Conservation (phyloP, 2,329 filamentous ascomycete genomes). For the Graphilbum fragrans region DNA sequence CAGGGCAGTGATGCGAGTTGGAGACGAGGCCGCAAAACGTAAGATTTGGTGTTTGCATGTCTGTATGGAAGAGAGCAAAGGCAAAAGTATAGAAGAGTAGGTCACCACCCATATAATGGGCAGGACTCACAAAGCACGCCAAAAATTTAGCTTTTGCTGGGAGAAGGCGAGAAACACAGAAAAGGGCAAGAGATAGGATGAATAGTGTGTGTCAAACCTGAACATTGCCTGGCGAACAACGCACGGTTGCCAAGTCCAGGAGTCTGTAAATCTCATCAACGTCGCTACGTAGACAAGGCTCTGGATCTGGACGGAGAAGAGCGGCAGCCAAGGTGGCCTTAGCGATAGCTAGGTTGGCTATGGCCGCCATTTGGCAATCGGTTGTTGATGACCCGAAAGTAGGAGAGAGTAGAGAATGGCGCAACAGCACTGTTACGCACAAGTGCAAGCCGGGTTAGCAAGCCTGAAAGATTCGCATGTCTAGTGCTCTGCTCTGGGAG, state of each 20-base stretch:
- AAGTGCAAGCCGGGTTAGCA: too few relatives aligned
- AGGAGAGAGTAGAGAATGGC: too few relatives aligned
- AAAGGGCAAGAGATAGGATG: background rate
- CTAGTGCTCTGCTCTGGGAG: too few relatives aligned
- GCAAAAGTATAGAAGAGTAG: too few relatives aligned
- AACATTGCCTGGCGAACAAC: constrained; percentile 71
- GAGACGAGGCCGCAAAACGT: constrained; percentile 56
- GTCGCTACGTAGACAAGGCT: constrained; percentile 52
- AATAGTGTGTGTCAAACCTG: constrained; percentile 56
- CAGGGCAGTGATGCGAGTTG: constrained; percentile 51
- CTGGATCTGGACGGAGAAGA: constrained; percentile 64
- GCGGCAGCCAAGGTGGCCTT: constrained; percentile 67
- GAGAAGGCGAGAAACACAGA: background rate
- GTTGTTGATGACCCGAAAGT: background rate
- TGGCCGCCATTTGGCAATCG: constrained; percentile 6
- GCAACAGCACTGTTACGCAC: too few relatives aligned
- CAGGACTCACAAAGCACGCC: too few relatives aligned
- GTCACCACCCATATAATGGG: too few relatives aligned
- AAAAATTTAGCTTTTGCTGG: too few relatives aligned
- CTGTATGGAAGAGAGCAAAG: constrained; percentile 37
- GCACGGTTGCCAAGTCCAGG: constrained; percentile 51
- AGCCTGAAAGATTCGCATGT: too few relatives aligned
- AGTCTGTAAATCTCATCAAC: constrained; percentile 57
- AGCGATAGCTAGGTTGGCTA: constrained; percentile 62
- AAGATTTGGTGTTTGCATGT: constrained; percentile 82